phyloP scores from a whole-genome alignment of 352 stramenopile genomes.

The Pythium dissimile region DNA sequence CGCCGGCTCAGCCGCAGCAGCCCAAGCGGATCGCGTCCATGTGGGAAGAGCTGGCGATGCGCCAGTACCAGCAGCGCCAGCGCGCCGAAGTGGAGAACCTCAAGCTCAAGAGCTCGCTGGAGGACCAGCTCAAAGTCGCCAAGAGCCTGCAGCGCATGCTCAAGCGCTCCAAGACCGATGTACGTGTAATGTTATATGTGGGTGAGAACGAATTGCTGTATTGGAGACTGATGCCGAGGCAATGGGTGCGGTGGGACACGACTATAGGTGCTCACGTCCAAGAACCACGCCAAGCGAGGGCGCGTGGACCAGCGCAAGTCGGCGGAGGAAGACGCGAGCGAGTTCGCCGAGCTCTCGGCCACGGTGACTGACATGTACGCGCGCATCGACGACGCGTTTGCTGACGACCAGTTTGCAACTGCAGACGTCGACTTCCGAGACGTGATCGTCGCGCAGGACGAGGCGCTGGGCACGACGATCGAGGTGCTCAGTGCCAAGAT shows the following conservation, averaged over 20 bases:
- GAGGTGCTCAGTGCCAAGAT: conserved; percentile 12
- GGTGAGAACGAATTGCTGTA: neutral
- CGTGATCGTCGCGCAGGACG: conserved; percentile 4
- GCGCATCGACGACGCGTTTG: conserved; percentile 6
- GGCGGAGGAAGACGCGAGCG: neutral
- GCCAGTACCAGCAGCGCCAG: conserved; percentile 23
- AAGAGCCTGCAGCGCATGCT: conserved; percentile 22
- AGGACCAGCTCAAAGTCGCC: conserved; percentile 61
- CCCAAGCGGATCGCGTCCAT: conserved; percentile 40
- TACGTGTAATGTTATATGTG: neutral
- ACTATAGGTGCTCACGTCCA: conserved; percentile 7
- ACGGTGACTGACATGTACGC: conserved; percentile 11
- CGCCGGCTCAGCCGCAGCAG: neutral
- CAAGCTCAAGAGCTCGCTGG: conserved; percentile 43
- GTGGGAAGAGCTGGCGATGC: conserved; percentile 21
- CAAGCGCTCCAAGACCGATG: conserved; percentile 20
- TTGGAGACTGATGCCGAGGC: too few species aligned
- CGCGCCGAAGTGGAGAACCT: conserved; percentile 55
- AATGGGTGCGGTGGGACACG: too few species aligned
- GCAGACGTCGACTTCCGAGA: conserved; percentile 20
- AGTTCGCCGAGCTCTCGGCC: conserved; percentile 8
- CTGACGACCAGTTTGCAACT: conserved; percentile 14
- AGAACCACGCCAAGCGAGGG: conserved; percentile 11
- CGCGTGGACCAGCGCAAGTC: neutral
- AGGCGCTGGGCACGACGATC: neutral